These are phyloP conservation scores for Chaetomiaceae sp. DNA, from an alignment of 2,329 filamentous ascomycete species.

Conservation along the genomic window DNA sequence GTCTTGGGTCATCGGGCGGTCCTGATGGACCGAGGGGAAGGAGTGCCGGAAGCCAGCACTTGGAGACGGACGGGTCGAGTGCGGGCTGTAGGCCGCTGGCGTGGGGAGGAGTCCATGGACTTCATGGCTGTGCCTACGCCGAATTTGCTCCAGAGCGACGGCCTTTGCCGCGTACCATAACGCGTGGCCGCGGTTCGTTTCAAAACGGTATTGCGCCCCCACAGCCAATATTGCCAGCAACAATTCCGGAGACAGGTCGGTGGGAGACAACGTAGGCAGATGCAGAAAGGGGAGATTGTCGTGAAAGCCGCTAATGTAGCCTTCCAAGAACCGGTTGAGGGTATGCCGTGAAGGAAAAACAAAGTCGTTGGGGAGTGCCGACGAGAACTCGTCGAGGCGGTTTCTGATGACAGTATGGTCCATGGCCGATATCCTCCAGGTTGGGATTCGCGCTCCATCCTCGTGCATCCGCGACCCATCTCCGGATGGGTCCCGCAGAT, in stretches of 20 bases:
- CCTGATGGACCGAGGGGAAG: slow-evolving; percentile 54
- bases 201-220: slow-evolving; percentile 62
- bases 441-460: slow-evolving; percentile 36
- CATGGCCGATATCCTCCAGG: slow-evolving; percentile 46
- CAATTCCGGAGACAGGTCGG: slow-evolving; percentile 62
- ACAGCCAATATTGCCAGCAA: slow-evolving; percentile 63
- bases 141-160: slow-evolving; percentile 54
- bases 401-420: slow-evolving; percentile 54
- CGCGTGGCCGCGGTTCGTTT: slow-evolving; percentile 53
- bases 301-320: slow-evolving; percentile 63
- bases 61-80: slow-evolving; percentile 55
- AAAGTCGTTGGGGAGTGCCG: slow-evolving; percentile 57
- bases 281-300: slow-evolving; percentile 60
- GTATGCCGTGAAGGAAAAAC: slow-evolving; percentile 65
- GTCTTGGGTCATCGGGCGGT: slow-evolving; percentile 52
- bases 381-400: slow-evolving; percentile 57
- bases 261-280: slow-evolving; percentile 58
- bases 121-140: slow-evolving; percentile 52
- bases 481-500: slow-evolving; percentile 43
- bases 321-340: slow-evolving; percentile 62
- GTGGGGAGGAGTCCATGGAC: slow-evolving; percentile 53
- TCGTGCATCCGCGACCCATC: slow-evolving; percentile 36
- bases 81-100: slow-evolving; percentile 54
- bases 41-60: slow-evolving; percentile 54
- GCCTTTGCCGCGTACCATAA: slow-evolving; percentile 58